A percentile compares a stretch with the other conserved stretches of the same genome.
Evolutionary conservation across 257 asterid genomes (phyloP).

Genomic region (Nicotiana paniculata): DNA sequence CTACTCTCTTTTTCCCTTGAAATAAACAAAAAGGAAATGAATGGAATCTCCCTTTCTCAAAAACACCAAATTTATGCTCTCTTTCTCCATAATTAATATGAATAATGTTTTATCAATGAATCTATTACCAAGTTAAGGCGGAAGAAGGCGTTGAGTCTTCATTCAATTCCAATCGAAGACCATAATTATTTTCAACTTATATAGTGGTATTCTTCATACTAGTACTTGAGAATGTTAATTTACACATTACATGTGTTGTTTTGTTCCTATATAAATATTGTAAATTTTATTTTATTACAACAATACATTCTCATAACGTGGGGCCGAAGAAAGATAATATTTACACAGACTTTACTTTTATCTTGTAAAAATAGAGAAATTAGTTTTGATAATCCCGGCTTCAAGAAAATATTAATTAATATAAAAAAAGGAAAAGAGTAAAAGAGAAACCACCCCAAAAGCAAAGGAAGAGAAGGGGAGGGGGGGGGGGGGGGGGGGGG

Average conservation of each 20-base stretch:
- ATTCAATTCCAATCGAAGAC: too few relatives aligned
- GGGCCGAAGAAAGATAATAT: too few relatives aligned
- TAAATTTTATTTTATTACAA: too few relatives aligned
- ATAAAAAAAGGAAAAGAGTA: background rate
- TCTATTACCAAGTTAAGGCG: too few relatives aligned
- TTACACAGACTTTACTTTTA: too few relatives aligned
- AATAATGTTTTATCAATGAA: background rate
- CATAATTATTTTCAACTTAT: too few relatives aligned
- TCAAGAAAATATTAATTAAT: background rate
- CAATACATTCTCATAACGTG: too few relatives aligned
- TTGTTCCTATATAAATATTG: background rate
- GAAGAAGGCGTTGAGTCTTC: too few relatives aligned
- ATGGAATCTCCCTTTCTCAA: background rate
- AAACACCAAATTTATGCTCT: background rate
- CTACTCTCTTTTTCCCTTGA: background rate
- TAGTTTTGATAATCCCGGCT: too few relatives aligned
- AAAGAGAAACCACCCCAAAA: background rate
- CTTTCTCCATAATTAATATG: background rate
- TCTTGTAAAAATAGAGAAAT: too few relatives aligned
- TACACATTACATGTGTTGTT: background rate
- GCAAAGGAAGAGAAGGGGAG: background rate
- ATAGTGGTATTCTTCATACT: too few relatives aligned
- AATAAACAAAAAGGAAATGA: background rate
- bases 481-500: too few relatives aligned
- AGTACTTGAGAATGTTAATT: background rate